Conservation (phyloP, 2,329 filamentous ascomycete genomes). For the Lecanicillium sp. region DNA sequence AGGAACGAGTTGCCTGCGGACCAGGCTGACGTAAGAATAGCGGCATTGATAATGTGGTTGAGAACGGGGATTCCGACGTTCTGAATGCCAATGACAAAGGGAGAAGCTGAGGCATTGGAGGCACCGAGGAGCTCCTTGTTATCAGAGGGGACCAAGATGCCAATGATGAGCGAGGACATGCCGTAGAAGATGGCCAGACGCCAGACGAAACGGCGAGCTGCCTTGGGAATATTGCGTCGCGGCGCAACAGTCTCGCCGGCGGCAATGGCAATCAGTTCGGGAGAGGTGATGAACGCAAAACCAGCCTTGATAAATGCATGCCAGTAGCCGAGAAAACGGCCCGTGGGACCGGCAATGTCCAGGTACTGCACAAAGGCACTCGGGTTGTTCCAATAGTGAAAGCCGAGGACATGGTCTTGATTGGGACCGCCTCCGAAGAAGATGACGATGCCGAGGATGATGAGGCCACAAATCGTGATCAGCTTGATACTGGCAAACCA, state of each 20-base stretch:
- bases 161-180: slow-evolving; percentile 52
- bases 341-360: slow-evolving; percentile 42
- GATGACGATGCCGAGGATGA: slow-evolving; percentile 48
- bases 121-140: slow-evolving; percentile 51
- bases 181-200: slow-evolving; percentile 58
- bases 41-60: slow-evolving; percentile 60
- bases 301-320: slow-evolving; percentile 48
- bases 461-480: slow-evolving; percentile 48
- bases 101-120: slow-evolving; percentile 53
- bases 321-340: slow-evolving; percentile 49
- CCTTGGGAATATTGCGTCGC: slow-evolving; percentile 58
- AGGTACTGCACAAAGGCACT: slow-evolving; percentile 40
- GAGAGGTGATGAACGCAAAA: slow-evolving; percentile 54
- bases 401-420: slow-evolving; percentile 38
- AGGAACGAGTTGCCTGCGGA: slow-evolving; percentile 54
- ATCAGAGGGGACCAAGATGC: slow-evolving; percentile 57
- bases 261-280: slow-evolving; percentile 56
- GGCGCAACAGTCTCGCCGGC: slow-evolving; percentile 59
- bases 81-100: slow-evolving; percentile 61
- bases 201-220: slow-evolving; percentile 52
- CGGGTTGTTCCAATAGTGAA: slow-evolving; percentile 42
- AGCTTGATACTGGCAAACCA: slow-evolving; percentile 55
- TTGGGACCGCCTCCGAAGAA: slow-evolving; percentile 48
- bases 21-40: slow-evolving; percentile 59
- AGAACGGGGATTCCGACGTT: slow-evolving; percentile 55